Evolutionary conservation across 192 early-diverging fungal species (phyloP).

Genomic region (Cladochytrium replicatum): DNA sequence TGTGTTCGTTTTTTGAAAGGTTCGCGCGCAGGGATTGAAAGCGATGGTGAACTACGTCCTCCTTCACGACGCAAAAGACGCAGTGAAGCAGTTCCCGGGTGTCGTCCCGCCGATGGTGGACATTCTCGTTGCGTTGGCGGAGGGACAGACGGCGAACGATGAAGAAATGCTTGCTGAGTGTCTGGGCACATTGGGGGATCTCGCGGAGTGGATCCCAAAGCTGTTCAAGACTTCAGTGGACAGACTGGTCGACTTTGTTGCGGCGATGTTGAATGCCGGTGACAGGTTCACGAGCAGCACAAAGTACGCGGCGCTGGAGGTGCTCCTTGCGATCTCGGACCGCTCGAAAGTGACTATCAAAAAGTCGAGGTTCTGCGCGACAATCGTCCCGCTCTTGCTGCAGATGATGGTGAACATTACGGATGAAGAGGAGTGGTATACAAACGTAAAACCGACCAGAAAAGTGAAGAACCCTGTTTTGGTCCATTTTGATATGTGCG

Average conservation of each 20-base stretch:
- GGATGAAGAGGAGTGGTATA: constrained; percentile 83
- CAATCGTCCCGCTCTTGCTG: constrained; percentile 78
- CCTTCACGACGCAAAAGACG: constrained; percentile 50
- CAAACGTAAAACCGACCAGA: too few species aligned
- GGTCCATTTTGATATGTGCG: constrained; percentile 8
- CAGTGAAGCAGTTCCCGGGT: constrained; percentile 26
- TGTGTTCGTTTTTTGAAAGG: constrained; percentile 12
- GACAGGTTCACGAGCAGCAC: constrained; percentile 72
- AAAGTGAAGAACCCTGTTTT: constrained; percentile 46
- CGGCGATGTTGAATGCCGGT: constrained; percentile 67
- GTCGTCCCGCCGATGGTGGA: too few species aligned
- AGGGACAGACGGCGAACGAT: neutral
- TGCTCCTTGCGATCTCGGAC: constrained; percentile 86
- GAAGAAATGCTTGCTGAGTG: constrained; percentile 63
- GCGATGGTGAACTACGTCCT: constrained; percentile 66
- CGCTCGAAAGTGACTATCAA: constrained; percentile 84
- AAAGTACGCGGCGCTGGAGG: constrained; percentile 83
- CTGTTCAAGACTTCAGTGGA: constrained; percentile 72
- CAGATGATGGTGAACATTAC: constrained; percentile 94
- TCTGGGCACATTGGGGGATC: constrained; percentile 70
- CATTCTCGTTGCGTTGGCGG: neutral
- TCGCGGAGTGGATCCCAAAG: constrained; percentile 75
- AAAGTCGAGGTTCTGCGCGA: constrained; percentile 63
- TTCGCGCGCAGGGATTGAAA: constrained; percentile 31
- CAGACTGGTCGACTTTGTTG: constrained; percentile 63